Base-by-base conservation (phyloP, 2,329 filamentous ascomycete species). In the Cryphonectria nitschkei region DNA sequence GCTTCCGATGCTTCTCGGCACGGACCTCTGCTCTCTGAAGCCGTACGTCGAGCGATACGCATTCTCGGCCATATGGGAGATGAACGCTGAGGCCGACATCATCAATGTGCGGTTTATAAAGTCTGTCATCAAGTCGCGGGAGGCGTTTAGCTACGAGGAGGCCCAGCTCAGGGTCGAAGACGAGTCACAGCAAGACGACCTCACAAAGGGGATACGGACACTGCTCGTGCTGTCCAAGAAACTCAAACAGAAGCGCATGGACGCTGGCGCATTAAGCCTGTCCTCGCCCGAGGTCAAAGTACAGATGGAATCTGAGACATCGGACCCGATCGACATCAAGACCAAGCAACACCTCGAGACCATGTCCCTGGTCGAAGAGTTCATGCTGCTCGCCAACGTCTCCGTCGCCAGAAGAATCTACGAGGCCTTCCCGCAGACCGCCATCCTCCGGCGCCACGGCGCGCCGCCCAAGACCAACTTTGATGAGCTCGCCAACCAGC, bases 241-340 rank as follows among this genome's bases (percentile, higher is more conserved):
- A 80, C 88, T 99, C 65, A 93, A 93, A 78, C 92, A 97, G 81
- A 97, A 97, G 86, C 93, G 96, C 76, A 95, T 98, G 90, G 95
- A 97, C 76, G 95, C 95, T 8, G 96, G 96, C 76, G 96, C 96
- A 1, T 85, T 99, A 73, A 98, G 97, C 79, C 89, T 99, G 63
- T 97, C 96, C 1, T 97, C 94, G n/a, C 97, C 97, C 22, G 97
- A 99, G 85, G 95, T 99, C 77, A 94, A 95, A 80, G 93, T 99
- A 41, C 93, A 98, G 80, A 93, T 93, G 77, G 95, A 98, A 79
- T 97, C 93, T 11, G 96, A 99, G 82, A 97, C 95, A 0, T 97
- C 95, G 1, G 96, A 98, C 78, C 95, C 96, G 0, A 92, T 97
- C 68, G 96, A 98, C 77, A 93, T 99, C 75, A 94, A 98, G 85